Evolutionary conservation across 345 rosid genomes (phyloP), one percentile per base, ranked within the genome.

Genomic region (Rhodamnia argentea): DNA sequence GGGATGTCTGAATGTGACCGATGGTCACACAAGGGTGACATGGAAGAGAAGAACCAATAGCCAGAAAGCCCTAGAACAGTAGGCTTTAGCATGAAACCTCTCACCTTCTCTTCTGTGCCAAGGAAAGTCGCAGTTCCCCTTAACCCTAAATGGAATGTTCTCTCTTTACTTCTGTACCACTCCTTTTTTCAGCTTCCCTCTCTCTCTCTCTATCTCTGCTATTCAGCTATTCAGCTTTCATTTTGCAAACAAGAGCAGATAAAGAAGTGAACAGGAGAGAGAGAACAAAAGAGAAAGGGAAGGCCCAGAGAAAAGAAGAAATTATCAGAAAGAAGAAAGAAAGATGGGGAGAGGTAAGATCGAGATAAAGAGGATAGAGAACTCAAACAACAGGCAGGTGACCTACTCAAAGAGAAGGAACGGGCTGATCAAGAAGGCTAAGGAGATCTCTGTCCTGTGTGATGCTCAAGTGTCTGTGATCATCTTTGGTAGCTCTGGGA

Each of bases 261-360:
- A 70, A 11, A 52, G 47, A 81, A 50, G 42, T 22, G 27, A 52
- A 60, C 44, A 27, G n/a, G 32, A 55, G 42, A 11, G 52, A 11
- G 52, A 23, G 54, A 18, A 29, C 52, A 54, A 44, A 10, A n/a
- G 57, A 47, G n/a, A 47, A 62, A 27, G 37, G 5, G 42, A 13
- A 83, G 42, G 13, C 20, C 56, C 37, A 37, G 52, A 51, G 52
- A 51, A 51, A 51, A 51, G 52, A 42, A 20, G 40, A 32, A 64
- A 42, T 42, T 42, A 42, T 42, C 44, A 42, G 44, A 51, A 51
- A 51, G 52, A 42, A 20, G 40, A 32, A 18, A 64, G 44, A 37
- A 70, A 86, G 59, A 90, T 92, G 94, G 94, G 94, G 57, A 89
- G 94, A 86, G 94, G 92, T 18, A 90, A 90, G 90, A 90, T 90